Conservation (phyloP, 164 flowering plant genomes). For the Annona squamosa region DNA sequence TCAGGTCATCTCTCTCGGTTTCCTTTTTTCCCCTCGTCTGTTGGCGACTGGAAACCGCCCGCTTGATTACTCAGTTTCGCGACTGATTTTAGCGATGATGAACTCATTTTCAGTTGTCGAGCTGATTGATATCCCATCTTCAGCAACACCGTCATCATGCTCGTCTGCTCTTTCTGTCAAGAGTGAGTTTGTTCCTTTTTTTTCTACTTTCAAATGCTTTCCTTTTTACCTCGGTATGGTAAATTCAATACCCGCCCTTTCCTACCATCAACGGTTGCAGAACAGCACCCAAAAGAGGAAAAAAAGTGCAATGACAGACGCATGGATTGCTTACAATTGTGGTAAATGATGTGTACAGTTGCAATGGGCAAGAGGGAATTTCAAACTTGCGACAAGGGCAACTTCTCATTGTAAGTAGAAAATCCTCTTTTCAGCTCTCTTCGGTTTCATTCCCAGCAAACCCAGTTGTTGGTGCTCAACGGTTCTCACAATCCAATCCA, state of each 20-base stretch:
- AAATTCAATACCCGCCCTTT: neutral
- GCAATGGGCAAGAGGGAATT: constrained; percentile 66
- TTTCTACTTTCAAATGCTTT: neutral
- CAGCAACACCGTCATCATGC: constrained; percentile 12
- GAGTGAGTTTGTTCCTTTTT: constrained; percentile 24
- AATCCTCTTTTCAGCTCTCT: neutral
- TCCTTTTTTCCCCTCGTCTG: neutral
- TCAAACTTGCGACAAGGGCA: constrained; percentile 50
- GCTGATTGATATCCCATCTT: constrained; percentile 42
- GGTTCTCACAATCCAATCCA: neutral
- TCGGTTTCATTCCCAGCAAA: neutral
- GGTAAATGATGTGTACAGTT: constrained; percentile 36
- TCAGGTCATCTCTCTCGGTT: constrained; percentile 42
- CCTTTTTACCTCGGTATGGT: neutral
- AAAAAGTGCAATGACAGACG: neutral
- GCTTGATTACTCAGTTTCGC: too few relatives aligned
- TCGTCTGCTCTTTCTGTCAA: constrained; percentile 37
- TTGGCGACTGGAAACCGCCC: neutral
- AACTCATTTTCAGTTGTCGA: constrained; percentile 44
- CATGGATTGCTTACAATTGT: neutral
- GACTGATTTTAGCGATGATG: neutral
- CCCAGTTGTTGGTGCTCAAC: neutral
- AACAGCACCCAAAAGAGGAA: neutral
- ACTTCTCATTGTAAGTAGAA: constrained; percentile 57
- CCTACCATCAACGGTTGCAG: neutral